Conservation (phyloP, 768 basidiomycete genomes). For the Boletus tomentosulus region DNA sequence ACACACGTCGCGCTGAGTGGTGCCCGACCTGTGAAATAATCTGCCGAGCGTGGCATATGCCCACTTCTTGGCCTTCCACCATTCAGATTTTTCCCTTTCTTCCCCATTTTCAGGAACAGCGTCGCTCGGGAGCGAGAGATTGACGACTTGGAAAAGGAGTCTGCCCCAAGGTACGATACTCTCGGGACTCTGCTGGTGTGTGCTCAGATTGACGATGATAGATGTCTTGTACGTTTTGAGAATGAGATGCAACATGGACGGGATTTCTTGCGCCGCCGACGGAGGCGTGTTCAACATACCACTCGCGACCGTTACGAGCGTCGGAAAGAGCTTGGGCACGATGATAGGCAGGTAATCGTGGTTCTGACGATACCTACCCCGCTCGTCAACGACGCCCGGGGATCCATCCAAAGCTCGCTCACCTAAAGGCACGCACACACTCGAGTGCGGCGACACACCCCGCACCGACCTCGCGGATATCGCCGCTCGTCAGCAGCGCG, state of each 20-base stretch:
- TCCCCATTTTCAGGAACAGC: slow-evolving; percentile 69
- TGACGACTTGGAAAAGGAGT: slow-evolving; percentile 76
- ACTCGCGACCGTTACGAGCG: slow-evolving; percentile 67
- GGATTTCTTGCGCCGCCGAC: slow-evolving; percentile 61
- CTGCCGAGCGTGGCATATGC: slow-evolving; percentile 77
- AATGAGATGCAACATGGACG: slow-evolving; percentile 80
- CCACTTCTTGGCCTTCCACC: slow-evolving; percentile 96
- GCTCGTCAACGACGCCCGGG: slow-evolving; percentile 35
- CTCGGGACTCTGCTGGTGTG: slow-evolving; percentile 69
- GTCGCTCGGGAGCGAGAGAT: slow-evolving; percentile 60
- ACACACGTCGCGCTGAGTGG: not conserved
- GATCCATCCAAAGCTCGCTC: not conserved
- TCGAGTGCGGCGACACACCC: slow-evolving; percentile 79
- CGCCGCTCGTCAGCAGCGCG: slow-evolving; percentile 53
- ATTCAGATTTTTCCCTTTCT: slow-evolving; percentile 72
- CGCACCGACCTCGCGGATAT: slow-evolving; percentile 73
- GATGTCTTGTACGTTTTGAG: slow-evolving; percentile 84
- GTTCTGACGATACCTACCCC: slow-evolving; percentile 63
- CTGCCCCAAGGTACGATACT: slow-evolving; percentile 86
- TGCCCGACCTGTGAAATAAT: slow-evolving; percentile 64
- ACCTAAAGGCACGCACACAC: slow-evolving; percentile 57
- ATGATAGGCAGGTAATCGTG: slow-evolving; percentile 56
- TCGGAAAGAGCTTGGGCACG: slow-evolving; percentile 64
- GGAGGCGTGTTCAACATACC: slow-evolving; percentile 65
- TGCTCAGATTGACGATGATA: slow-evolving; percentile 67